Base-by-base conservation (phyloP, 305 asterid genomes). In the Fraxinus sp. region DNA sequence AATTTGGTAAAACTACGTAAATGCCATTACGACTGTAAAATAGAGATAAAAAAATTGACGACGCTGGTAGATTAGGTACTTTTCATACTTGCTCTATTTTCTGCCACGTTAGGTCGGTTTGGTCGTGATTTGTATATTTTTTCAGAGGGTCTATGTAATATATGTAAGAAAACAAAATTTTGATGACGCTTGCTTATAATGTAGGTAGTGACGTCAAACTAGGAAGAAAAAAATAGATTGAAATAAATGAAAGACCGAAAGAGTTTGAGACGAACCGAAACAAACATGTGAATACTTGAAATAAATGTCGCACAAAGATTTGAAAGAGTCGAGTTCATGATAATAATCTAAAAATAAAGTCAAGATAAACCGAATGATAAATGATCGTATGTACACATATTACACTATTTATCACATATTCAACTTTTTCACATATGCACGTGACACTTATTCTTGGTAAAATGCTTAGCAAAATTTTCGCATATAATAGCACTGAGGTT, bases 11-110 rank as follows among this genome's bases (percentile, higher is more conserved):
- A 79, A 79, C 79, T 79, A 62, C 88, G 66, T 26, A 7, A 49
- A 20, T 82, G 77, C 88, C 91, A 83, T 79, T 49, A 49, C 0
- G 9, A 59, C 62, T 87, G 82, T 39, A 66, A 82, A 80, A 71
- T 66, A 37, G 4, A 66, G 7, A 36, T 76, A 66, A 55, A 46
- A 3, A 71, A 0, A n/a, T 39, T 32, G 85, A 86, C 80, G 70
- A n/a, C 87, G 83, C 88, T 62, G 37, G 18, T 28, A 68, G 74
- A 11, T 35, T 9, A 68, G 20, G 74, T 4, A 11, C 2, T 13
- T 26, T 66, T 8, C n/a, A 14, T 66, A 66, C 8, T 26, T 28
- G 68, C 62, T 22, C n/a, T 39, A 76, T 44, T 24, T 20, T 49
- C 26, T 76, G 22, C 57, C 36, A 11, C 20, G 37, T 32, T 22